Conservation (phyloP, 805 yeast genomes). For the Teunomyces kruisii region DNA sequence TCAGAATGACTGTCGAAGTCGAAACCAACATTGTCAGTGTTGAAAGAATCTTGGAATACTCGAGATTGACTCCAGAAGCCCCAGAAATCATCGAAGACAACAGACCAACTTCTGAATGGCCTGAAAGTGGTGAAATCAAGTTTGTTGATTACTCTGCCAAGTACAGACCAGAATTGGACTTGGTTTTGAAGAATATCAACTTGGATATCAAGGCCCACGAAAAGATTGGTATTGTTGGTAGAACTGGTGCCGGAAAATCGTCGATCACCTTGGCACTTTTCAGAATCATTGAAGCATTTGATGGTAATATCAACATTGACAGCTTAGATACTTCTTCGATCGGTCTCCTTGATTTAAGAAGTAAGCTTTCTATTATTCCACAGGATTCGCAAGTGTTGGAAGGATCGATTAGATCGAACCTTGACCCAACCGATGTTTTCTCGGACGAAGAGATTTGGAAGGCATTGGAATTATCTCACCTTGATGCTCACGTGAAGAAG, state of each 20-base stretch:
- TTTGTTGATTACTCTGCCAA: constrained; percentile 41
- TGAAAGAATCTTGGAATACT: constrained; percentile 89
- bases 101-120: constrained; percentile 56
- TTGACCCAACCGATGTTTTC: constrained; percentile 39
- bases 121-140: constrained; percentile 34
- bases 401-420: constrained; percentile 40
- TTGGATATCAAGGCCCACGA: constrained; percentile 37
- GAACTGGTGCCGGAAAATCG: constrained; percentile 49
- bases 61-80: constrained; percentile 81
- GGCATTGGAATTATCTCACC: constrained; percentile 43
- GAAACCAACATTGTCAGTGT: constrained; percentile 97
- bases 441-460: constrained; percentile 41
- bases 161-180: constrained; percentile 45
- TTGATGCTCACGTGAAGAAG: constrained; percentile 39
- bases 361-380: constrained; percentile 42
- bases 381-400: constrained; percentile 48
- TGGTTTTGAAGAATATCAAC: constrained; percentile 40
- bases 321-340: constrained; percentile 30
- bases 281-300: constrained; percentile 41
- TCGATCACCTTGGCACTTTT: constrained; percentile 44
- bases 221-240: constrained; percentile 45
- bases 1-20: constrained; percentile 97
- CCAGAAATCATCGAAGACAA: constrained; percentile 61
- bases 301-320: constrained; percentile 39
- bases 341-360: constrained; percentile 45